Evolutionary conservation across 768 basidiomycete species (phyloP), one percentile per base, ranked within the genome.

Genomic region (Boletus sp.): DNA sequence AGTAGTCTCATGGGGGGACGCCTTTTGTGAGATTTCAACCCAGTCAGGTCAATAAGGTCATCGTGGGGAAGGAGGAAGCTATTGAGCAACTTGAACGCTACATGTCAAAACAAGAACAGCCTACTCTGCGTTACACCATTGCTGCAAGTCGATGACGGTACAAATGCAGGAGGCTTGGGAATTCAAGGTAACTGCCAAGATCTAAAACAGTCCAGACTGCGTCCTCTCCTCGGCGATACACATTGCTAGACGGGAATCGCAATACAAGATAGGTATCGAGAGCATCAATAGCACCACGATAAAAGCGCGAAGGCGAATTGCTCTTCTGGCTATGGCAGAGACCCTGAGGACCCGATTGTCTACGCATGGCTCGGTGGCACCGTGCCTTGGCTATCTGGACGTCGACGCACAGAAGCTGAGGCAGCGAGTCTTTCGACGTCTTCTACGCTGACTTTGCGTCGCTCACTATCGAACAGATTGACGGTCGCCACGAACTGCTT

Each of bases 371-470:
- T 50, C 4, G 30, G 9, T 37, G 19, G 34, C 4, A 15, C 29
- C 25, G 21, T 46, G 4, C 33, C 8, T 38, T 52, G 53, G 30
- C 30, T 29, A 19, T 51, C 21, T 6, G 29, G 23, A 21, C 34
- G 42, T 44, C 40, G 54, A 47, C 37, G 41, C 30, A 27, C 14
- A 4, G 54, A 56, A 45, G 32, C 54, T 4, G 57, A 63, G 27
- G 60, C 47, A 19, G 54, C 53, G 1, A 64, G 54, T 43, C 25
- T 51, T 55, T 58, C 57, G 25, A 65, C 4, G 14, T 59, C 63
- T 52, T 63, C 56, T 7, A 47, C 51, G 17, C 34, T 59, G 45
- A 55, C 27, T 41, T 50, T 50, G 9, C 37, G 45, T 19, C 34
- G 30, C 32, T 56, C 41, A 27, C 11, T 39, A 13, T 45, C 23